Evolutionary conservation across 129 eudicot genomes (phyloP).

Genomic region (Arctium lappa): DNA sequence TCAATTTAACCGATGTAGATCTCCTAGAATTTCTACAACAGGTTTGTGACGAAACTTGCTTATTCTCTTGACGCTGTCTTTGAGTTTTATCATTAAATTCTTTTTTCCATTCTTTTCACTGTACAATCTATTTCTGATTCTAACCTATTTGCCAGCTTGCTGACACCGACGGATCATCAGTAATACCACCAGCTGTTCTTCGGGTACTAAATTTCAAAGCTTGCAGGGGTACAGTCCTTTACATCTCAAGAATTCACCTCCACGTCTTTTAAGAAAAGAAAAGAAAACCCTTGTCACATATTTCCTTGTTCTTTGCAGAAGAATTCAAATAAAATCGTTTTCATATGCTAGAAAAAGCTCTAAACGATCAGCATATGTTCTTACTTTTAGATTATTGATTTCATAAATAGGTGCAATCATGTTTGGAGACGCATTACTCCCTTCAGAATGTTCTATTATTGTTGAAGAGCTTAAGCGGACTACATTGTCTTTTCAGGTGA

Average conservation of each 20-base stretch:
- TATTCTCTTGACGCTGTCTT: background rate
- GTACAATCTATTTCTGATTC: background rate
- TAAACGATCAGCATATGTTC: background rate
- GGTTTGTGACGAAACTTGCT: slow-evolving; percentile 30
- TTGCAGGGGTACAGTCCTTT: slow-evolving; percentile 74
- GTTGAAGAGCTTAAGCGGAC: slow-evolving; percentile 95
- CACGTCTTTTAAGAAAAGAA: background rate
- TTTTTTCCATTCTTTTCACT: slow-evolving; percentile 1
- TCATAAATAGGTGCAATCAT: slow-evolving; percentile 76
- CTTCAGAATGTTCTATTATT: slow-evolving; percentile 92
- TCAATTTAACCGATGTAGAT: slow-evolving; percentile 70
- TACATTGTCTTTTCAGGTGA: slow-evolving; percentile 90
- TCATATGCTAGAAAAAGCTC: background rate
- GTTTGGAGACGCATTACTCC: slow-evolving; percentile 92
- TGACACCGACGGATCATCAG: slow-evolving; percentile 94
- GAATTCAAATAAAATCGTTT: too few relatives aligned
- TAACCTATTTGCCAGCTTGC: slow-evolving; percentile 59
- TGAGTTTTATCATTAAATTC: background rate
- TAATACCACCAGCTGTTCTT: slow-evolving; percentile 82
- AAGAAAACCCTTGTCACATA: background rate
- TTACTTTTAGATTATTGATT: background rate
- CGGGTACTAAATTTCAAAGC: slow-evolving; percentile 84
- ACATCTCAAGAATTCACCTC: slow-evolving; percentile 6
- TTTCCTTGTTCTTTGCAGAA: background rate
- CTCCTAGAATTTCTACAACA: slow-evolving; percentile 90